A percentile compares a stretch with the other conserved stretches of the same genome.
These are phyloP conservation scores for Thuja plicata DNA, from an alignment of 83 land plant genomes.

Conservation along the genomic window DNA sequence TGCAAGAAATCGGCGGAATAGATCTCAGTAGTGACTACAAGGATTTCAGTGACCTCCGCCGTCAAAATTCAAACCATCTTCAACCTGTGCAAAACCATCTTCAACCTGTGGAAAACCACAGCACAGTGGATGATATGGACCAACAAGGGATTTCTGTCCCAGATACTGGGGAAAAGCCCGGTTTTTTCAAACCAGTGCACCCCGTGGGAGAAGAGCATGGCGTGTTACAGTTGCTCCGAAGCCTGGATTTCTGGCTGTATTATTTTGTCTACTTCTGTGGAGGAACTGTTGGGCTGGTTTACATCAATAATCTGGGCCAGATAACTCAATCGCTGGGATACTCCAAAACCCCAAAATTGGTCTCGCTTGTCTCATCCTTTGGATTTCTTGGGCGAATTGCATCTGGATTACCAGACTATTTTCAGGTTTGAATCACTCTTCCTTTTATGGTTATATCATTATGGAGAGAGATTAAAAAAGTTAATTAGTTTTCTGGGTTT, in stretches of 20 bases:
- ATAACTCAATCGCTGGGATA: slow-evolving; percentile 50
- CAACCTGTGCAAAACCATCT: not conserved
- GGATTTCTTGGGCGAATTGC: slow-evolving; percentile 68
- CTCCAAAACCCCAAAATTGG: slow-evolving; percentile 20
- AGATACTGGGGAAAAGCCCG: not conserved
- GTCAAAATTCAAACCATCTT: not conserved
- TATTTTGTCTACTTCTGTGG: slow-evolving; percentile 55
- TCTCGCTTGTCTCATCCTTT: slow-evolving; percentile 44
- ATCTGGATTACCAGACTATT: slow-evolving; percentile 40
- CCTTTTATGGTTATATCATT: not conserved
- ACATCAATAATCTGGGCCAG: slow-evolving; percentile 67
- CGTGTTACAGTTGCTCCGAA: slow-evolving; percentile 18
- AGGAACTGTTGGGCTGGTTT: slow-evolving; percentile 56
- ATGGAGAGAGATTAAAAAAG: too few species aligned
- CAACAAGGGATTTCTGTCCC: not conserved
- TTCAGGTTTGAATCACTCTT: not conserved
- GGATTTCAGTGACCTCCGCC: not conserved
- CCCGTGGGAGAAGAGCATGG: slow-evolving; percentile 53
- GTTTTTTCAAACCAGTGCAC: not conserved
- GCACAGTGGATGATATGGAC: not conserved
- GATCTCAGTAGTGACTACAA: not conserved
- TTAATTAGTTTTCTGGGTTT: too few species aligned
- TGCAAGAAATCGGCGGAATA: not conserved
- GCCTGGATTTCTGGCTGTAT: slow-evolving; percentile 60
- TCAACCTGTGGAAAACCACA: not conserved